Evolutionary conservation across 306 rosid genomes (phyloP).

Genomic region (Luffa aegyptiaca): DNA sequence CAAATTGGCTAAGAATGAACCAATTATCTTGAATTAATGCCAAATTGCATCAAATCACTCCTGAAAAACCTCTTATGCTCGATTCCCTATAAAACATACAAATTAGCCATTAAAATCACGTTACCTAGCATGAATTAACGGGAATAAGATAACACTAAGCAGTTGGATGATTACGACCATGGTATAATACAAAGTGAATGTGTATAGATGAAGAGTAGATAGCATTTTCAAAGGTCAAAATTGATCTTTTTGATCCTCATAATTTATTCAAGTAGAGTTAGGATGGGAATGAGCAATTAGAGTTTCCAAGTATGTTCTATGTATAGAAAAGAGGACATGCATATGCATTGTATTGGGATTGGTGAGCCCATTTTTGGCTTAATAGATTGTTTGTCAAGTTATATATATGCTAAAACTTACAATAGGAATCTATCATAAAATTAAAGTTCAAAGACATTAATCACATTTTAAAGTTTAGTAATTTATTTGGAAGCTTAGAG

Average conservation of each 20-base stretch:
- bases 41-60: too few species aligned
- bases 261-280: background rate
- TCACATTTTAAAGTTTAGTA: too few species aligned
- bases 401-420: constrained; percentile 7
- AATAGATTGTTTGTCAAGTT: background rate
- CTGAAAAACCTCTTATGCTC: too few species aligned
- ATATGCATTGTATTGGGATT: background rate
- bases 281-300: constrained; percentile 11
- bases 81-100: too few species aligned
- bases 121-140: too few species aligned
- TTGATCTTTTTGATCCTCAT: background rate
- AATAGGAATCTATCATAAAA: too few species aligned
- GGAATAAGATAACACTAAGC: background rate
- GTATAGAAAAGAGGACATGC: constrained; percentile 2
- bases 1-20: too few species aligned
- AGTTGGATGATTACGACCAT: background rate
- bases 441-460: too few species aligned
- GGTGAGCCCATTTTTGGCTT: constrained; percentile 3
- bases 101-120: too few species aligned
- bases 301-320: background rate
- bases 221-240: constrained; percentile 1
- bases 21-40: too few species aligned
- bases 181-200: background rate
- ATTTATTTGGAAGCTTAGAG: too few species aligned
- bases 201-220: constrained; percentile 7